Conservation (phyloP, 139 green algal species). For the Parachlorella kessleri region DNA sequence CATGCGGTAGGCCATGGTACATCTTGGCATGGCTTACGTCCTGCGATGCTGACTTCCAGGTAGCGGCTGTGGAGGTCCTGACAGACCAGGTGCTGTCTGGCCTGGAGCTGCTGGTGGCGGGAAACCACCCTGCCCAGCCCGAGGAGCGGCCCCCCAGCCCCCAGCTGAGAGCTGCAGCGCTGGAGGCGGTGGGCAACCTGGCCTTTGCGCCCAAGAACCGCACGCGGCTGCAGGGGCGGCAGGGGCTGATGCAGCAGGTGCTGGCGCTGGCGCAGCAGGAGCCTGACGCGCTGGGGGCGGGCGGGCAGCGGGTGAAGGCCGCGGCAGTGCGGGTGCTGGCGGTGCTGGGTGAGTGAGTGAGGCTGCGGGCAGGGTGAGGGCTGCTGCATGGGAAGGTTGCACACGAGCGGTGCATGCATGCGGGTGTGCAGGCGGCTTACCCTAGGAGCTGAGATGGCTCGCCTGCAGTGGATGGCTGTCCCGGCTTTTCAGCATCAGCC, state of each 20-base stretch:
- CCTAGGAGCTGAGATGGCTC: too few relatives aligned
- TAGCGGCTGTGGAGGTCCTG: conserved; percentile 47
- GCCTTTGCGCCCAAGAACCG: conserved; percentile 62
- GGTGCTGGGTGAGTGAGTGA: conserved; percentile 69
- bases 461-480: too few relatives aligned
- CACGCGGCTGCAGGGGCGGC: conserved; percentile 19
- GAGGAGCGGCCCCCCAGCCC: too few relatives aligned
- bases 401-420: too few relatives aligned
- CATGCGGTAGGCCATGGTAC: too few relatives aligned
- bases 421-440: too few relatives aligned
- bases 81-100: conserved; percentile 17
- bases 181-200: conserved; percentile 69
- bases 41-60: too few relatives aligned
- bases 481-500: too few relatives aligned
- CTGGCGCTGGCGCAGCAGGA: conserved; percentile 38
- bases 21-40: too few relatives aligned
- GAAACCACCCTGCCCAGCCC: too few relatives aligned
- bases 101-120: conserved; percentile 23
- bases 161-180: conserved; percentile 16
- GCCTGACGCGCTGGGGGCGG: background rate
- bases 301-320: background rate
- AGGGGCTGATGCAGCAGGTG: conserved; percentile 52
- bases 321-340: conserved; percentile 69
- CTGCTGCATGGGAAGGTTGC: too few relatives aligned
- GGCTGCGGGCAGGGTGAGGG: too few relatives aligned